A percentile compares a stretch with the other conserved stretches of the same genome.
Evolutionary conservation across 116 monocot genomes (phyloP).

Genomic region (Dioscorea cayenensis): DNA sequence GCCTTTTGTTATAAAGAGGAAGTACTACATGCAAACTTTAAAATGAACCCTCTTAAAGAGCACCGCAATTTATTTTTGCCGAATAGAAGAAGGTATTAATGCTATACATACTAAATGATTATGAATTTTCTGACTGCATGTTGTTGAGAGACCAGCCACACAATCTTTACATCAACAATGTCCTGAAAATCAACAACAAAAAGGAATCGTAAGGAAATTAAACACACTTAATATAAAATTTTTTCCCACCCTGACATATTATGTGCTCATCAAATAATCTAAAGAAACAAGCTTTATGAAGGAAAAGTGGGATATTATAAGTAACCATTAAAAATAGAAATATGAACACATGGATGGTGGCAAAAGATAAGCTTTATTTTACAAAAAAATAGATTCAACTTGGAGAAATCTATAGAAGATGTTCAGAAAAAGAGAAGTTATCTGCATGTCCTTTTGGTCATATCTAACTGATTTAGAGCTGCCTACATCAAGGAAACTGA

Average conservation of each 20-base stretch:
- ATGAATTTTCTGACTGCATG: constrained; percentile 99
- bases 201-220: neutral
- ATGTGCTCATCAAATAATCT: neutral
- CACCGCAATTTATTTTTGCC: neutral
- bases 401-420: too few species aligned
- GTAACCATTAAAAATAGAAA: neutral
- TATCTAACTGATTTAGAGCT: too few species aligned
- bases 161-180: constrained; percentile 75
- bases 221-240: neutral
- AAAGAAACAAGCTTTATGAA: neutral
- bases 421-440: too few species aligned
- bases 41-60: neutral
- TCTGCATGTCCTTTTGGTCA: too few species aligned
- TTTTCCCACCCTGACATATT: too few species aligned
- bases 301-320: neutral
- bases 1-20: too few species aligned
- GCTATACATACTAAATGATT: constrained; percentile 94
- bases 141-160: constrained; percentile 86
- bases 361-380: neutral
- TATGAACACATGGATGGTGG: neutral
- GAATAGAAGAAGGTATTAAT: neutral
- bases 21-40: too few species aligned
- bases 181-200: constrained; percentile 45
- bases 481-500: too few species aligned
- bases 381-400: neutral